A percentile compares a stretch with the other conserved stretches of the same genome.
phyloP scores from a whole-genome alignment of 1,139 yeast species.

The Spathaspora sp. region DNA sequence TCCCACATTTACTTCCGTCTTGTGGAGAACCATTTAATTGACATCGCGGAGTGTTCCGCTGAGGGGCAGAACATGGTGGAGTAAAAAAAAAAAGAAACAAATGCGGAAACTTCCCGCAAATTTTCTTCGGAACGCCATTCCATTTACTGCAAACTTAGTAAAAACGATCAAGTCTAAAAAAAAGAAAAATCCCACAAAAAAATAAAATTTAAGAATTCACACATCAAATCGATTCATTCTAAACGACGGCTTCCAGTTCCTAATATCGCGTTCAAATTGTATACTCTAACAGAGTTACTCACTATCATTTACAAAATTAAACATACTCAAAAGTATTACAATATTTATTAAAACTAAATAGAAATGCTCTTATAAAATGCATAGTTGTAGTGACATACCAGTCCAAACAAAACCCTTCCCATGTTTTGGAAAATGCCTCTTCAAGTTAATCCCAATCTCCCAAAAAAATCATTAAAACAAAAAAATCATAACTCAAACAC shows the following conservation, averaged over 20 bases:
- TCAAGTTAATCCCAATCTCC: not conserved
- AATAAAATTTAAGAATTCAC: not conserved
- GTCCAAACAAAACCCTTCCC: not conserved
- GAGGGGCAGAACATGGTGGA: slow-evolving; percentile 1
- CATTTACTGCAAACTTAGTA: not conserved
- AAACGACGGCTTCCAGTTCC: not conserved
- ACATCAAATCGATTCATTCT: not conserved
- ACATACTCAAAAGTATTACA: not conserved
- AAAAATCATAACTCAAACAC: not conserved
- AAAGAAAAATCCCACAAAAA: not conserved
- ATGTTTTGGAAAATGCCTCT: slow-evolving; percentile 1
- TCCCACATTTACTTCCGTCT: not conserved
- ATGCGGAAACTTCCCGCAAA: not conserved
- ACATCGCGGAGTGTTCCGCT: not conserved
- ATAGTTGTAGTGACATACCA: not conserved
- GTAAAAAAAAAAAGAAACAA: not conserved
- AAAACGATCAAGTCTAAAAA: not conserved
- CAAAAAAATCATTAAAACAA: not conserved
- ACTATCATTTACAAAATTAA: not conserved
- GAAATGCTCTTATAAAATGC: not conserved
- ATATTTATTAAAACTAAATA: not conserved
- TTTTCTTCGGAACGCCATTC: not conserved
- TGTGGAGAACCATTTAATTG: not conserved
- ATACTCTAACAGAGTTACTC: not conserved
- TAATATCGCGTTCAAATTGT: too few species aligned